Evolutionary conservation across 768 basidiomycete genomes (phyloP).

Genomic region (Xerocomus brunneocitrinus): DNA sequence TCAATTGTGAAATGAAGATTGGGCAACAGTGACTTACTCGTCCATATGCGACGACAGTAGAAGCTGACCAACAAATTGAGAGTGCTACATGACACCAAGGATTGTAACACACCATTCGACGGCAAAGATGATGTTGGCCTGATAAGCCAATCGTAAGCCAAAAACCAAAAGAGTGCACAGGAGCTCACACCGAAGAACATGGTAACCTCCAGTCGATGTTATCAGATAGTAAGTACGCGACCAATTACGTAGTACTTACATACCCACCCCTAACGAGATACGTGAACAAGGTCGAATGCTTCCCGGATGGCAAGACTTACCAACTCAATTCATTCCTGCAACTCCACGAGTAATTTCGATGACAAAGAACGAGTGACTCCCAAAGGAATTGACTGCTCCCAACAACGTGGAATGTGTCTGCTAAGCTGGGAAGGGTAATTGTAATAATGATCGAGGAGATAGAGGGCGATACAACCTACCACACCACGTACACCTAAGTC

Average conservation of each 20-base stretch:
- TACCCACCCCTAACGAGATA: background rate
- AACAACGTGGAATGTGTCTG: background rate
- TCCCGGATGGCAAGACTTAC: background rate
- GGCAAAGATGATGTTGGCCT: background rate
- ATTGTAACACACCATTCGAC: slow-evolving; percentile 5
- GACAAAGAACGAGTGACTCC: background rate
- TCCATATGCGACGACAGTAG: slow-evolving; percentile 16
- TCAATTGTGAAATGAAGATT: background rate
- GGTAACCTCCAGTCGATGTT: background rate
- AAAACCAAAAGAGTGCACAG: too few relatives aligned
- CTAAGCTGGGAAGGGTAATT: background rate
- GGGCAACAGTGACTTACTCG: slow-evolving; percentile 3
- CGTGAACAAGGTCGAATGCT: background rate
- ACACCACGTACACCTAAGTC: background rate
- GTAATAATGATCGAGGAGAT: background rate
- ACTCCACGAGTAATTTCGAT: background rate
- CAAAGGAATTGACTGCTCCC: background rate
- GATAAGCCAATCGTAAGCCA: background rate
- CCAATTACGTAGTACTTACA: background rate
- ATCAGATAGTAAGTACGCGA: background rate
- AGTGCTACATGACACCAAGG: background rate
- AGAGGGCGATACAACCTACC: background rate
- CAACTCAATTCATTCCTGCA: background rate
- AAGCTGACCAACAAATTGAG: slow-evolving; percentile 4
- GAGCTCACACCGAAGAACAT: background rate